Base-by-base conservation (phyloP, 2,329 filamentous ascomycete species). In the Botrytis medusae region DNA sequence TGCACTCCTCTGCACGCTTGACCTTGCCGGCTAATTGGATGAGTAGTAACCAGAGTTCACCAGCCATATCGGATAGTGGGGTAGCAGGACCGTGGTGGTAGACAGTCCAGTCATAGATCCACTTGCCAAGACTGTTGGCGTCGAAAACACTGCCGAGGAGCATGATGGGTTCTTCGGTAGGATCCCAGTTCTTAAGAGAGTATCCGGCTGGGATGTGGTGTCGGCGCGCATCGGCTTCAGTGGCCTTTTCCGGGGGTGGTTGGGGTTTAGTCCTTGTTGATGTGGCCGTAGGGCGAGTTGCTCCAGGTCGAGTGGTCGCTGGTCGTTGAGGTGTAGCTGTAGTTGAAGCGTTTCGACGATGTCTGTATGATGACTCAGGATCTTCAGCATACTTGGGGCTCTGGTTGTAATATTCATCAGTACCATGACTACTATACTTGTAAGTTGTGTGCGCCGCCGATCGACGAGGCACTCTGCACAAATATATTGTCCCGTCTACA, bases 91-190 rank as follows among this genome's bases (percentile, higher is more conserved):
- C 93, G 78, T 97, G 91, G 82, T 92, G 91, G 85, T 93, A 97
- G 76, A 98, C 93, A 29, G 96, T 98, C 96, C 96, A 99, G 87
- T 98, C 96, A 84, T 97, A 99, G 81, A 99, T 97, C 96, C 96
- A 99, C 84, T 98, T 98, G 80, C 96, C 96, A 44, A 99, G 88
- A 40, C 94, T 97, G 87, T 98, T 98, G 80, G 95, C 93, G 81
- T 98, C 96, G 81, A 98, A 98, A 73, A 98, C 96, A 81, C 93
- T 97, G 69, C 96, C 96, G 34, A 98, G 88, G 40, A 99, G 89
- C 81, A 98, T 91, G 81, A 99, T 98, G 69, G 96, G 96, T 78
- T 94, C 91, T 85, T 98, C 95, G 42, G 90, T 91, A 0, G 95
- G 95, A 82, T 99, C 96, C 96, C 96, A 98, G 85, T 98, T 97